Base-by-base conservation (phyloP, 2,329 filamentous ascomycete genomes). In the Fusarium proliferatum region DNA sequence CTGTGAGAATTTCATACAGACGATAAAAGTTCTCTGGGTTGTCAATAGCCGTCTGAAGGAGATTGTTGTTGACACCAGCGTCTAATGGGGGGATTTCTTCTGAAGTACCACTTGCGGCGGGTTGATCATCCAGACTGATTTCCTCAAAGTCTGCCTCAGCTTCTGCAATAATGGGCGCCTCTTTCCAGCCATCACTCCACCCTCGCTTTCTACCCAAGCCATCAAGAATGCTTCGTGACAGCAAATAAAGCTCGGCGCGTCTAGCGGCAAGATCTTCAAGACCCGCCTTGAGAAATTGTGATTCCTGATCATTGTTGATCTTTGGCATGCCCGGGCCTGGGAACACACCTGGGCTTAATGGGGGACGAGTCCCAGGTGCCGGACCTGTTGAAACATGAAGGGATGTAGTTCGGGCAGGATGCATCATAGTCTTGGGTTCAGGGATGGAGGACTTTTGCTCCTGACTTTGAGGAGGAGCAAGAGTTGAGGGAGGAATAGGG, bases 231-330 rank as follows among this genome's bases (percentile, higher is more conserved):
- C 93, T 94, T 62, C 96, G 88, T 13, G 94, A 95, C 45, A 97
- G 84, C 63, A 94, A 85, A 69, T 94, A 92, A 5, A 98, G 86
- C 78, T 97, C 94, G 10, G 94, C 96, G 77, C 96, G 89, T 68
- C 91, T 90, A 49, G 94, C 93, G 41, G 95, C 94, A 30, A 98
- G 85, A 61, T 97, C 93, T 79, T 97, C 93, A 2, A 95, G 85
- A 0, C 96, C 95, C 11, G 84, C 78, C 69, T 91, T 91, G 21
- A 88, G 82, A 62, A 90, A 89, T 0, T 86, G 85, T 4, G 85
- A 82, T 9, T 84, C 82, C 30, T 80, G 23, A 19, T 75, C 79
- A 57, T 90, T 83, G 5, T 78, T 77, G 9, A 85, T 83, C 6
- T 84, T 84, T 1, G 82, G 81, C 64, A 84, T 81, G 5, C 83